Evolutionary conservation across 768 basidiomycete genomes (phyloP), one percentile per base, ranked within the genome.

Genomic region (Mycena kentingensis): DNA sequence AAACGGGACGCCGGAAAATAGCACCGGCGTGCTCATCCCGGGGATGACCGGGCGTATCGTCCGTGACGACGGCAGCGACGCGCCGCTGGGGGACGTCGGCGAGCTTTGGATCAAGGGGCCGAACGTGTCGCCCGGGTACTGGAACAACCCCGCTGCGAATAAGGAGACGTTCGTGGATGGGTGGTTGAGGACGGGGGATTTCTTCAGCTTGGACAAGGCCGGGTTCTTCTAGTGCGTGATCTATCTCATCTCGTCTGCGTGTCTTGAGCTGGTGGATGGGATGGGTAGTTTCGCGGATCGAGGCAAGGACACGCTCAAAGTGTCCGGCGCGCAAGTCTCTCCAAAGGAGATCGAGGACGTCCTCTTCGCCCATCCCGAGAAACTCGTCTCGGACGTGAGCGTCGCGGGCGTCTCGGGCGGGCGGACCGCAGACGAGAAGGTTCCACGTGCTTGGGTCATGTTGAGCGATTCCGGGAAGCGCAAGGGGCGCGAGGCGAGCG

Each of bases 281-380:
- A 8, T 31, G 34, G 13, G 18, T 50, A 89, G 87, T 67, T 91
- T 83, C 60, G 83, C 83, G 12, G 90, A 92, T 65, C 77, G 90
- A 46, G 75, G 77, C n/a, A 91, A 92, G 84, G 90, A 92, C 62
- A 90, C 83, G 0, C 74, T 93, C 19, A 93, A 93, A 63, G 77
- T 93, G 3, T 89, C 87, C 0, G 90, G 90, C 3, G 74, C 73
- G 43, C 90, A 92, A 67, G 90, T 92, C 0, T 89, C 90, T 0
- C 90, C 90, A 1, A 77, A 79, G 16, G 90, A 93, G 63, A 85
- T 92, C 46, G 90, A 92, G 64, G 74, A 81, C 24, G 77, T 76
- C 21, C 70, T 92, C 2, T 74, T 84, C 18, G 73, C 73, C 0
- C 81, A 91, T 32, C 86, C 88, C 0, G 76, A 77, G 7, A 71